Base-by-base conservation (phyloP, 1,284 basidiomycete genomes). In the Psilocybe mexicana region DNA sequence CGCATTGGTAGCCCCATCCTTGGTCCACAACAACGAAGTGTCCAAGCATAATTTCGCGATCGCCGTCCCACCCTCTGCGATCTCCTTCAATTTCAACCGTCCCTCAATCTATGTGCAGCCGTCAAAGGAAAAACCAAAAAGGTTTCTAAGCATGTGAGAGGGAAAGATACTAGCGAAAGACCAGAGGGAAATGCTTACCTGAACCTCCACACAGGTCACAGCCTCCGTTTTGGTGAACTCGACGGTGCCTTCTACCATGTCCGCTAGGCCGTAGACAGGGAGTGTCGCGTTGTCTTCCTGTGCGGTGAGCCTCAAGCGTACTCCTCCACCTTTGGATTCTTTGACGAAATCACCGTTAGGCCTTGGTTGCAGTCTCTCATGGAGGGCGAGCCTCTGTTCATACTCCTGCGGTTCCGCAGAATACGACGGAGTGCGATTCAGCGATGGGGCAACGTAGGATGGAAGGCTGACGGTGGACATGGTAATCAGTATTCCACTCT, bases 21-120 rank as follows among this genome's bases (percentile, higher is more conserved):
- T 84, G 58, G 72, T 75, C 87, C 87, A 91, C 23, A 90, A 75
- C 23, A 79, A 69, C 36, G 73, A 69, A 7, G 76, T 80, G 59
- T 80, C 78, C 49, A 82, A 70, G 65, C 82, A 86, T 3, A 90
- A 65, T 44, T 75, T 81, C 35, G 75, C 74, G 18, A 77, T 76
- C 25, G 77, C 76, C 12, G 78, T 78, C 8, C 88, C 88, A 26
- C 83, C 83, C 62, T 83, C 88, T 6, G 82, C 88, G 25, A 88
- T 76, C 68, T 90, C 88, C 61, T 82, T 80, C 43, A 90, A 64
- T 54, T 73, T 72, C 49, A 89, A 71, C 38, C 71, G 76, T 5
- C 87, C 87, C 64, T 87, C 85, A 40, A 88, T 74, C 87, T 88
- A 64, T 18, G 18, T 18, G 18, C 36, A 44, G 54, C 59, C 25